Evolutionary conservation across 2,329 filamentous ascomycete species (phyloP), one percentile per base, ranked within the genome.

Genomic region (Nemania abortiva): DNA sequence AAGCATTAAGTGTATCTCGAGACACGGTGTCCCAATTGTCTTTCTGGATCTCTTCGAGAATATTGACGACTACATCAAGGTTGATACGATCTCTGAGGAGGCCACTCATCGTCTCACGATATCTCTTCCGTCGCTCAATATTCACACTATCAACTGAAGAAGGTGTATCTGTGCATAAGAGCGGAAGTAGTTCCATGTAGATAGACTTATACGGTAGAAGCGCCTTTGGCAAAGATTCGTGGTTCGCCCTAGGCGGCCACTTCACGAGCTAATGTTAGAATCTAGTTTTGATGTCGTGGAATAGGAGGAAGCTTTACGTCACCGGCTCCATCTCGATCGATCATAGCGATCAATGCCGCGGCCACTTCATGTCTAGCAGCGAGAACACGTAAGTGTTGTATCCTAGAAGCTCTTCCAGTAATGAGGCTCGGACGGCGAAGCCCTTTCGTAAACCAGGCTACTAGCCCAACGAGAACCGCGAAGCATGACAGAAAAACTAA

Each of bases 191-290:
- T 20, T 63, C 49, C 15, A 45, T 18, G 11, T 55, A 52, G 15
- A 60, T 37, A n/a, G 5, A 18, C 57, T 27, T 34, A 29, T 60
- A 60, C 11, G 57, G 57, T 1, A 50, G n/a, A 27, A 60, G 15
- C 10, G 42, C 57, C 20, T 10, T 15, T 52, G 57, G 57, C 57
- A 18, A 60, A 0, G 45, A 50, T 50, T 52, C 20, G 7, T 60
- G 29, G 47, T 60, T 60, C 18, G 57, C n/a, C 31, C 57, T 60
- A 6, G 57, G 57, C 20, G 57, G 57, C 57, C 57, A 60, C 24
- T 27, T 27, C 24, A 5, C 5, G 24, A 27, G 24, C 2, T 27
- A 27, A 27, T 27, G 5, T 27, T 27, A 27, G 24, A 27, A 27
- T 27, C 24, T 27, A 27, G 24, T 27, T 27, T 27, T 27, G 24